Evolutionary conservation across 495 filamentous ascomycete genomes (phyloP), one percentile per base, ranked within the genome.

Genomic region (Xylona heveae): DNA sequence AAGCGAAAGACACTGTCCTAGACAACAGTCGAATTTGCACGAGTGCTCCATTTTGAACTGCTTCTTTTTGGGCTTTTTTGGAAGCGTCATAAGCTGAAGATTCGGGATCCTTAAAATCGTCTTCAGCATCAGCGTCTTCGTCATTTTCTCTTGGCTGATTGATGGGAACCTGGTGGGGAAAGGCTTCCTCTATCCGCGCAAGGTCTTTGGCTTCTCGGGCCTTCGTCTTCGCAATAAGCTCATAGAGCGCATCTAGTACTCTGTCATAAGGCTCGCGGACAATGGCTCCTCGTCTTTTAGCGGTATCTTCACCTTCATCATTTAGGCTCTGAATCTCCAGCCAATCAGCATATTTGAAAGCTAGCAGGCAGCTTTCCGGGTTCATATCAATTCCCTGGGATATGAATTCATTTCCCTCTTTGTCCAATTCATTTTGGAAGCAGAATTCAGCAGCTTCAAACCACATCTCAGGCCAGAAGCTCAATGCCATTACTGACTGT

Each of bases 391-490:
- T 68, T 18, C 88, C 88, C 35, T 83, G 64, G 24, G 64, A 61
- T 25, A 97, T 60, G 40, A 94, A 85, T 1, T 77, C 66, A 36
- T 74, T 72, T 14, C 78, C 78, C 31, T 76, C 71, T 12, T 55
- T 53, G 23, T 65, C 68, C 54, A 72, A 50, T 31, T 67, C 67
- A 45, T 91, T 83, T 30, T 70, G 57, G 46, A 83, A 78, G 53
- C 83, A 93, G 60, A 84, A 97, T 36, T 93, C 78, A 8, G 83
- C 78, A 2, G 84, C 88, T 29, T 93, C 82, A 40, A 77, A 85
- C 88, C 88, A 97, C 39, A 94, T 69, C 47, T 85, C 78, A 2
- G 90, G 88, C 61, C 82, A 78, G 46, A 93, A 97, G 33, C 81
- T 65, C 38, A 97, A 54, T 6, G 83, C 75, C 82, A 94, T 94